These are phyloP conservation scores for Arthromyces matolae DNA, from an alignment of 768 basidiomycete species.

Conservation along the genomic window DNA sequence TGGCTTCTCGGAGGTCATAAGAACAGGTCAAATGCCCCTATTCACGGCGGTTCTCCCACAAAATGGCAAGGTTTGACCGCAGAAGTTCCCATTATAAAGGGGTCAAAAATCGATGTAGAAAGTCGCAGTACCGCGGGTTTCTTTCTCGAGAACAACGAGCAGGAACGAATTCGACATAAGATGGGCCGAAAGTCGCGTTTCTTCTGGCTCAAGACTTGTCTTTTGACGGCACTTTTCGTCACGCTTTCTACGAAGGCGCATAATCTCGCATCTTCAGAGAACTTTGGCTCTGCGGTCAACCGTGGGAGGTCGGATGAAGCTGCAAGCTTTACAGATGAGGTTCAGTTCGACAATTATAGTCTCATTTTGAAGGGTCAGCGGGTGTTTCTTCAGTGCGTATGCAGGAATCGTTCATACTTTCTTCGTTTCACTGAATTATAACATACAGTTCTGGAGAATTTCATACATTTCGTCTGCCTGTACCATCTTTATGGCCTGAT, in stretches of 20 bases:
- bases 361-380: constrained; percentile 66
- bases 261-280: constrained; percentile 1
- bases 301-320: constrained; percentile 6
- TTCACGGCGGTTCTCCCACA: too few relatives aligned
- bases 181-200: constrained; percentile 20
- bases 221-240: constrained; percentile 23
- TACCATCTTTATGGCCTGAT: constrained; percentile 77
- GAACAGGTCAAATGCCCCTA: too few relatives aligned
- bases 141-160: too few relatives aligned
- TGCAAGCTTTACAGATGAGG: constrained; percentile 31
- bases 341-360: constrained; percentile 65
- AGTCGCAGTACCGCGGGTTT: too few relatives aligned
- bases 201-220: constrained; percentile 27
- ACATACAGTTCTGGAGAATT: constrained; percentile 72
- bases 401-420: neutral
- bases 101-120: too few relatives aligned
- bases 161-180: too few relatives aligned
- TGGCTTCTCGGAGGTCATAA: too few relatives aligned
- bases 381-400: constrained; percentile 68
- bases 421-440: neutral
- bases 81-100: too few relatives aligned
- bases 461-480: constrained; percentile 78
- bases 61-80: too few relatives aligned
- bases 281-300: neutral
- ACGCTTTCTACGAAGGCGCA: constrained; percentile 18